Evolutionary conservation across 257 asterid genomes (phyloP), one percentile per base, ranked within the genome.

Genomic region (Scutellaria galericulata): DNA sequence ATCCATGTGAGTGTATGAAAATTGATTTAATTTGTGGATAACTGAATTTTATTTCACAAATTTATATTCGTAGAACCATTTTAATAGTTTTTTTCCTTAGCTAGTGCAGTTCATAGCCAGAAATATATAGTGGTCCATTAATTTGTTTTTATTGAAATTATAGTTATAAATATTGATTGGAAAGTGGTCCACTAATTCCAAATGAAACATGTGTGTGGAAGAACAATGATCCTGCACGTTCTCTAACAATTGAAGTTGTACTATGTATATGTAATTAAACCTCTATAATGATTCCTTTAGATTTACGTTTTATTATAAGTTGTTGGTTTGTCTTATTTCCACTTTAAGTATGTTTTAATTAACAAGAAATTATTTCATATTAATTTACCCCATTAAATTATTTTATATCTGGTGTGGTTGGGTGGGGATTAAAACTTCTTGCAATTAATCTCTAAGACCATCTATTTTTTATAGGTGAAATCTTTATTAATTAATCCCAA

Each of bases 281-380:
- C 42, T 22, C 27, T 44, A 69, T 45, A 40, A 66, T 59, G 64
- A 27, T 52, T 77, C 72, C 77, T 71, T 82, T 52, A 35, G 53
- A 66, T 61, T 48, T 51, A 71, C 65, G 79, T 71, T 55, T 55
- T 69, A 70, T 74, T 42, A 71, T 75, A 15, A 66, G 63, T 66
- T 58, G 75, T 68, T 68, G 73, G n/a, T 55, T 75, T 71, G 64
- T 71, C 83, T 73, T 56, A 74, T 64, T 54, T 66, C 75, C 70
- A 69, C 72, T 64, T 69, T 68, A 60, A 75, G 68, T 56, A 55
- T 40, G 78, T 67, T 71, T 69, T 47, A 41, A 59, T 68, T 59
- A 57, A 59, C 65, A 72, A 60, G 41, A 71, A 75, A 79, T 71
- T 18, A 18, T 27, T 20, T 57, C 64, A 57, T 39, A 69, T 15